Base-by-base conservation (phyloP, 768 basidiomycete genomes). In the Hydnomerulius pinastri region DNA sequence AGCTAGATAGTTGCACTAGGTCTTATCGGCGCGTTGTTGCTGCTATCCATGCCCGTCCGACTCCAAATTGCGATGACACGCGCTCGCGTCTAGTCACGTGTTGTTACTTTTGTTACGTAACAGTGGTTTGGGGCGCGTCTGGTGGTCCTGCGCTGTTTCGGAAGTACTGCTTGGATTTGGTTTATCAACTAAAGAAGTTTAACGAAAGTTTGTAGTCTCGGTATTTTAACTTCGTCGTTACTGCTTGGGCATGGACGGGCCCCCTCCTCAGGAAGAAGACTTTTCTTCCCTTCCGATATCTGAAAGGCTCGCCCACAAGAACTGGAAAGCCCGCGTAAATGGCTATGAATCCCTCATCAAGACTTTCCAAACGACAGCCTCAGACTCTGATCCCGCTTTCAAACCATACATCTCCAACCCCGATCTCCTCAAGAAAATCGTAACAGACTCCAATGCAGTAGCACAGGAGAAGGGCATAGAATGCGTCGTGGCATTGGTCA, bases 381-480 rank as follows among this genome's bases (percentile, higher is more conserved):
- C 92, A 41, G 96, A 98, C 67, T 82, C 83, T 58, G 96, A 98
- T 77, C 92, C 93, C 41, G 90, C 89, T 23, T 98, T 99, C 77
- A 86, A 83, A 60, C 90, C 92, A 11, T 98, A 93, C 69, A 64
- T 90, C 53, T 84, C 81, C 69, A 87, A 87, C 59, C 72, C 83
- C 25, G 86, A 88, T 65, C 71, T 86, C 24, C 79, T 95, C 58
- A 92, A 88, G 80, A 93, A 87, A 72, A 85, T 95, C 60, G 91
- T 76, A 29, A 85, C 85, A 3, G 97, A 99, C 63, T 76, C 93
- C 1, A 98, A 98, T 69, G 97, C 89, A 23, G 96, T 98, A 25
- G 95, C 96, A 10, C 97, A 99, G 71, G 97, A 99, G 76, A 98
- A 96, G 66, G 97, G 91, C 27, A 81, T 98, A 5, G 96, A 98